phyloP scores from a whole-genome alignment of 2,329 filamentous ascomycete genomes.

The Pseudocercospora vitis region DNA sequence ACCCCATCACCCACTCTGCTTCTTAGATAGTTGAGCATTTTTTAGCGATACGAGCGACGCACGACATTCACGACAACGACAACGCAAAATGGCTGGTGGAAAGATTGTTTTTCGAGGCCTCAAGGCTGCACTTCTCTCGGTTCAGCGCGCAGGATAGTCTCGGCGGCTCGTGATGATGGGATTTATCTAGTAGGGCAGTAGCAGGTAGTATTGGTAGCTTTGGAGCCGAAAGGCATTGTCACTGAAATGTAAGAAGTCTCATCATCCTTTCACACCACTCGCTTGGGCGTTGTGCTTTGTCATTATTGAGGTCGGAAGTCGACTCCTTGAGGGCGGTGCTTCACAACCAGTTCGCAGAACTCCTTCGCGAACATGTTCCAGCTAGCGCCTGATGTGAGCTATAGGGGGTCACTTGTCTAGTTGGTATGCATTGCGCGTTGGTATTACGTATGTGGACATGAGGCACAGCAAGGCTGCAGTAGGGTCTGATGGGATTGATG shows the following conservation, averaged over 20 bases:
- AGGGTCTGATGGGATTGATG: background rate
- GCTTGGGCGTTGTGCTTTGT: no score
- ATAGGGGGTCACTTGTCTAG: no score
- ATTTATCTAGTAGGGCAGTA: constrained; percentile 4
- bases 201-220: background rate
- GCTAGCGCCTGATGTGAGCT: no score
- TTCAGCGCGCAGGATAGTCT: background rate
- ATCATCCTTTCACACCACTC: background rate
- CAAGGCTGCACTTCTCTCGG: background rate
- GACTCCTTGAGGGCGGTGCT: no score
- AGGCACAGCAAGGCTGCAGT: background rate
- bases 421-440: background rate
- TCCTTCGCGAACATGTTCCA: no score
- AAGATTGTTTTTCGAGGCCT: background rate
- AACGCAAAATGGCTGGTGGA: background rate
- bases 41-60: background rate
- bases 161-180: background rate
- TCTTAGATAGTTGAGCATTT: background rate
- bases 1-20: background rate
- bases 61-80: background rate
- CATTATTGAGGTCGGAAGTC: no score
- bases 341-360: no score
- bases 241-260: no score
- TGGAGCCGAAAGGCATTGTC: background rate
- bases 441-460: background rate